A percentile compares a stretch with the other conserved stretches of the same genome.
Evolutionary conservation across 1,284 basidiomycete genomes (phyloP).

Genomic region (Trichosporon asahii): DNA sequence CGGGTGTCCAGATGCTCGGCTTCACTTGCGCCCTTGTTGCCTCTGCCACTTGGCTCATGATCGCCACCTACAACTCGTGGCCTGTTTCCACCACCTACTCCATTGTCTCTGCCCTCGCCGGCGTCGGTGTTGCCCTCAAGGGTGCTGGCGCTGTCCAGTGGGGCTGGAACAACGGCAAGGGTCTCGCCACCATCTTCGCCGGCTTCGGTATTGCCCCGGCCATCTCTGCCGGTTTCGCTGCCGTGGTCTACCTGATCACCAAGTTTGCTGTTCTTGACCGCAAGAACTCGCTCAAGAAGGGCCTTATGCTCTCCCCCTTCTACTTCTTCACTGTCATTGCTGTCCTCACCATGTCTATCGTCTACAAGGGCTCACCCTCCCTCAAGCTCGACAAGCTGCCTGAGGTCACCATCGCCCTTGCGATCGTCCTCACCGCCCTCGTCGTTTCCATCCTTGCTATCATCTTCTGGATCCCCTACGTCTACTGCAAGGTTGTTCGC

Average conservation of each 20-base stretch:
- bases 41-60: constrained; percentile 52
- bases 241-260: constrained; percentile 52
- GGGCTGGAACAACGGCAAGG: constrained; percentile 56
- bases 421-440: constrained; percentile 52
- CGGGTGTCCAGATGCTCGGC: constrained; percentile 54
- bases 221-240: constrained; percentile 53
- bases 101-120: constrained; percentile 54
- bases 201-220: constrained; percentile 51
- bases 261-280: constrained; percentile 52
- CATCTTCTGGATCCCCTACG: constrained; percentile 56
- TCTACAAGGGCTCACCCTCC: constrained; percentile 48
- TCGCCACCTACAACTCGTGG: constrained; percentile 50
- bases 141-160: constrained; percentile 52
- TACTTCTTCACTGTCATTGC: constrained; percentile 53
- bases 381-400: constrained; percentile 52
- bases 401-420: constrained; percentile 47
- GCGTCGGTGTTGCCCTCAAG: constrained; percentile 54
- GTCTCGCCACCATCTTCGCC: constrained; percentile 53
- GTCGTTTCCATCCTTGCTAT: constrained; percentile 51
- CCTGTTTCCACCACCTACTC: constrained; percentile 55
- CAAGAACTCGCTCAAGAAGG: constrained; percentile 44
- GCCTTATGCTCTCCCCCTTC: constrained; percentile 48
- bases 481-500: constrained; percentile 54
- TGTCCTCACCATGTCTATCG: constrained; percentile 49
- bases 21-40: constrained; percentile 53